phyloP scores from a whole-genome alignment of 805 yeast genomes.

The Myxozyma mucilagina region DNA sequence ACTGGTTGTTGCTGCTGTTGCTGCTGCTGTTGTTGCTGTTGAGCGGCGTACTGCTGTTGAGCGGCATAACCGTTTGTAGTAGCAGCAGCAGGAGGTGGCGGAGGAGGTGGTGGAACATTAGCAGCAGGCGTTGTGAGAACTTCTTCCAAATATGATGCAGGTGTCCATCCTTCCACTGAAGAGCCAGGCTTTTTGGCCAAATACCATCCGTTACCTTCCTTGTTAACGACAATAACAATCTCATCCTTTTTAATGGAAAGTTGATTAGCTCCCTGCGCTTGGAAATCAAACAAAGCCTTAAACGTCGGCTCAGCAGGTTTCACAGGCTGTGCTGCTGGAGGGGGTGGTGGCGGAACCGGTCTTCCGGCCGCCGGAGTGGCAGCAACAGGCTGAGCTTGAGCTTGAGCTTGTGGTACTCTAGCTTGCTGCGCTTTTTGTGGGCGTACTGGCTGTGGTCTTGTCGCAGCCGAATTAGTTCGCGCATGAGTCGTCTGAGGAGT shows the following conservation, averaged over 20 bases:
- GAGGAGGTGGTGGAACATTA: conserved; percentile 36
- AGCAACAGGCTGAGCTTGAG: no score
- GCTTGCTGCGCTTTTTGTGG: conserved; percentile 21
- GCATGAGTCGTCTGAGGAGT: conserved; percentile 10
- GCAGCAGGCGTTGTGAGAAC: conserved; percentile 33
- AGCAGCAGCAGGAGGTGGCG: conserved; percentile 32
- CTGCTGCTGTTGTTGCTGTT: conserved; percentile 14
- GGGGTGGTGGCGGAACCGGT: conserved; percentile 50
- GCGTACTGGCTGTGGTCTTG: conserved; percentile 15
- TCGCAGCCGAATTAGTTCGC: neutral
- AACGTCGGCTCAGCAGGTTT: conserved; percentile 72
- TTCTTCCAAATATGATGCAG: conserved; percentile 77
- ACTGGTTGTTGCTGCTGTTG: conserved; percentile 16
- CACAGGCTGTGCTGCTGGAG: conserved; percentile 77
- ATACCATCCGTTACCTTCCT: conserved; percentile 92
- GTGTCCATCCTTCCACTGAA: conserved; percentile 89
- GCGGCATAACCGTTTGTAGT: conserved; percentile 18
- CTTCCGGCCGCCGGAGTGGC: conserved; percentile 18
- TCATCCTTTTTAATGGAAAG: conserved; percentile 77
- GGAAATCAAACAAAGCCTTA: conserved; percentile 84
- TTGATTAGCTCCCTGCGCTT: conserved; percentile 83
- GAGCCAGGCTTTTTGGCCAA: conserved; percentile 60
- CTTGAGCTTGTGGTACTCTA: conserved; percentile 3
- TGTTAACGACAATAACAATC: conserved; percentile 66
- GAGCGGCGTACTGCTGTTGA: neutral